Evolutionary conservation across 1,284 basidiomycete genomes (phyloP), one percentile per base, ranked within the genome.

Genomic region (Stygiomarasmius scandens): DNA sequence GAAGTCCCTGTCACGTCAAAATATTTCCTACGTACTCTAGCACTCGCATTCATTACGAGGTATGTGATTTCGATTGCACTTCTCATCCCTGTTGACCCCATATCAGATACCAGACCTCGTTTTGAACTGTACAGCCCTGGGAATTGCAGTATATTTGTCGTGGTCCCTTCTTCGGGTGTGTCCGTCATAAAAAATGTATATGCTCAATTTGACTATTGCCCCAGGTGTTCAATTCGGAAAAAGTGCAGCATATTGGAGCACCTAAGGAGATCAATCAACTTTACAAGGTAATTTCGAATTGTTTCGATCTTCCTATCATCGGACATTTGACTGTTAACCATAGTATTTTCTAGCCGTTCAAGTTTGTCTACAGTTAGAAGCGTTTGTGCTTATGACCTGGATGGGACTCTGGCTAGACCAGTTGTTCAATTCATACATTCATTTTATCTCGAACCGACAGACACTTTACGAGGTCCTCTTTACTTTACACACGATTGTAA

Each of bases 351-450:
- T 85, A 65, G 78, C 81, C 1, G 69, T 85, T 3, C 74, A 80
- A 44, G 83, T 82, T n/a, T 79, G 78, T 60, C 70, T 86, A 2
- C 84, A 86, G 65, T 68, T 87, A 6, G 79, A 81, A 51, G 74
- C 76, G 2, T 86, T 85, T 65, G 74, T 83, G 45, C 71, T 85
- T 12, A 65, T 81, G 3, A 72, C 79, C 0, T 77, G 79, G 6
- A 78, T 78, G 63, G 76, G 75, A 22, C 75, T 87, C 8, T 86
- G 84, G 83, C 69, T 81, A 34, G 80, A 84, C 66, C 76, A 84
- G 58, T 72, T 85, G 19, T 59, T 78, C 50, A 76, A 78, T 52
- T 78, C 79, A 14, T 70, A 75, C 10, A 77, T 85, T 49, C 67
- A 66, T 10, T 50, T 65, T 2, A 77, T 83, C 10, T 81, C 82